phyloP scores from a whole-genome alignment of 495 filamentous ascomycete species.

The Talaromyces proteolyticus region DNA sequence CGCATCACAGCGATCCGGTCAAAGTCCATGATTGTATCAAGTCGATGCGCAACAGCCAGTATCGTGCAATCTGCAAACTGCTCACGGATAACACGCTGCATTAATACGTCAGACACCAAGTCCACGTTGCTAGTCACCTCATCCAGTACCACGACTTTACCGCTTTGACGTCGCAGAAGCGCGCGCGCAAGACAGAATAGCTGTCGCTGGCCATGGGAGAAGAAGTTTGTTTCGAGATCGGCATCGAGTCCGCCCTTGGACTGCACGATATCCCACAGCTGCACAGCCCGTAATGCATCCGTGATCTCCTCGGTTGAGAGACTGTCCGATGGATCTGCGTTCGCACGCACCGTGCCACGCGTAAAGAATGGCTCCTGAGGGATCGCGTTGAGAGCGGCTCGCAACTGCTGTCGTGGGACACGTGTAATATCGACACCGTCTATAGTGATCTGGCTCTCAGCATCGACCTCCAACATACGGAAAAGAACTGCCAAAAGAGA shows the following conservation, averaged over 20 bases:
- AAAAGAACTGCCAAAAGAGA: conserved; percentile 47
- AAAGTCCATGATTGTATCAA: conserved; percentile 86
- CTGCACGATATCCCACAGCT: conserved; percentile 29
- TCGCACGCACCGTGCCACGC: conserved; percentile 29
- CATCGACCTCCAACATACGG: conserved; percentile 41
- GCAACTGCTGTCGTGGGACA: conserved; percentile 39
- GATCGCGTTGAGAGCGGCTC: conserved; percentile 42
- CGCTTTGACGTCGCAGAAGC: conserved; percentile 39
- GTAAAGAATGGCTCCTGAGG: conserved; percentile 56
- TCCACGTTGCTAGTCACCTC: conserved; percentile 57
- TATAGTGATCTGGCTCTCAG: conserved; percentile 34
- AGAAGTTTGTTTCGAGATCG: conserved; percentile 27
- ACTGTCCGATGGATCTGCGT: conserved; percentile 31
- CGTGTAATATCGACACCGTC: conserved; percentile 44
- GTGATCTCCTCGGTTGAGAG: conserved; percentile 25
- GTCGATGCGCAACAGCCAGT: conserved; percentile 78
- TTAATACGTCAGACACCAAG: conserved; percentile 76
- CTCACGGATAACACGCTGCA: conserved; percentile 75
- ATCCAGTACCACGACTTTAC: conserved; percentile 36
- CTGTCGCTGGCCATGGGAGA: conserved; percentile 55
- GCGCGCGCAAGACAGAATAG: conserved; percentile 53
- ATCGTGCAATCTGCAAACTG: conserved; percentile 70
- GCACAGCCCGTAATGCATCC: conserved; percentile 34
- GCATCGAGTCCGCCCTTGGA: conserved; percentile 36
- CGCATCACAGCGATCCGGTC: conserved; percentile 79